These are phyloP conservation scores for Sugiyamaella boreocaroliniensis DNA, from an alignment of 805 yeast genomes.

Conservation along the genomic window DNA sequence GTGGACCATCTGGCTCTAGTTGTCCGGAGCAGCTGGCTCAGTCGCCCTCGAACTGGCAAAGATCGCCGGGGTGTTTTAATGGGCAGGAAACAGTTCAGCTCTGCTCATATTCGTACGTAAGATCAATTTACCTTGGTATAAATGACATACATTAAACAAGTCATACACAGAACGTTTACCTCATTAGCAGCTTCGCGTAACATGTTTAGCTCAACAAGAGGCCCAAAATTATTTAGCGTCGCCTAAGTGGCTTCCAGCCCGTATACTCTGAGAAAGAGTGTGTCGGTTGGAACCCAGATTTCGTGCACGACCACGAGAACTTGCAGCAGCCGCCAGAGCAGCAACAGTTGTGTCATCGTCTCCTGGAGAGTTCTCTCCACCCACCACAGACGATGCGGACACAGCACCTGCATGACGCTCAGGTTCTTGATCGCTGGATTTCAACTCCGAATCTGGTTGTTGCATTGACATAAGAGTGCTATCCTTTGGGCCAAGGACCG, in stretches of 20 bases:
- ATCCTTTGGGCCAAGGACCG: slow-evolving; percentile 9
- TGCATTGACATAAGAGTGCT: slow-evolving; percentile 17
- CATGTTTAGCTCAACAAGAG: neutral
- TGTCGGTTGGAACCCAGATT: slow-evolving; percentile 12
- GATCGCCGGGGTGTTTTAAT: slow-evolving; percentile 27
- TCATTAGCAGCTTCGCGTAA: no score
- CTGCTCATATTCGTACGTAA: no score
- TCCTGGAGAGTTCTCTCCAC: neutral
- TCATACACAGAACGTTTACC: neutral
- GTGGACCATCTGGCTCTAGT: slow-evolving; percentile 44
- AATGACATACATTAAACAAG: neutral
- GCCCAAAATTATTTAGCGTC: slow-evolving; percentile 1
- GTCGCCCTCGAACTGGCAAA: slow-evolving; percentile 24
- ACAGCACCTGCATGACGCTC: neutral
- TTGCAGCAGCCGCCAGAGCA: slow-evolving; percentile 4
- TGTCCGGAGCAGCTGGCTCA: slow-evolving; percentile 25
- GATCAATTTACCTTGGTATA: no score
- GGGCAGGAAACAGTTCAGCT: neutral
- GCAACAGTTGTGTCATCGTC: slow-evolving; percentile 3
- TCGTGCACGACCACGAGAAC: slow-evolving; percentile 7
- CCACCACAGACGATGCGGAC: neutral
- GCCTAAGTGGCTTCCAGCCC: slow-evolving; percentile 16
- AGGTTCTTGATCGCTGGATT: slow-evolving; percentile 6
- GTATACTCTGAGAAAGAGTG: slow-evolving; percentile 19
- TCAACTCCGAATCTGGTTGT: slow-evolving; percentile 11